A percentile compares a stretch with the other conserved stretches of the same genome.
These are phyloP conservation scores for Metarhizium humberi DNA, from an alignment of 2,329 filamentous ascomycete species.

Conservation along the genomic window DNA sequence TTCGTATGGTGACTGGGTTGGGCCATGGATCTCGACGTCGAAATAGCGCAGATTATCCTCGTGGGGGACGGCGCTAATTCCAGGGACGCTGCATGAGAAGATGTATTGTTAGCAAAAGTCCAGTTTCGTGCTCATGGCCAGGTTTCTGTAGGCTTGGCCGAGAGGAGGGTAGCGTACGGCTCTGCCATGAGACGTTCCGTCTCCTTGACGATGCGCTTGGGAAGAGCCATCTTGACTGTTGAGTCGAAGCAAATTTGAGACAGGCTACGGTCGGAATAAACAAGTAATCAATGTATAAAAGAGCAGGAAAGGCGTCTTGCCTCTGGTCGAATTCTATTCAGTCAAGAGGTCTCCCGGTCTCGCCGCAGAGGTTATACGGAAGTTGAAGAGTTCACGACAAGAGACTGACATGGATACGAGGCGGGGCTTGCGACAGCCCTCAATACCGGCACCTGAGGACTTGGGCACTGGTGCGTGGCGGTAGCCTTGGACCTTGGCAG, in stretches of 20 bases:
- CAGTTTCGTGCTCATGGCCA: background rate
- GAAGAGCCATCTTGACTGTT: constrained; percentile 55
- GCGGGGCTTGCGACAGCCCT: constrained; percentile 10
- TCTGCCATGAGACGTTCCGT: constrained; percentile 95
- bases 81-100: constrained; percentile 61
- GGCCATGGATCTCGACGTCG: constrained; percentile 92
- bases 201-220: constrained; percentile 97
- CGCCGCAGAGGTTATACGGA: background rate
- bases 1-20: constrained; percentile 88
- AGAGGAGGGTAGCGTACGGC: constrained; percentile 53
- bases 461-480: background rate
- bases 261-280: background rate
- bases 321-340: background rate
- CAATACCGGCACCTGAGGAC: background rate
- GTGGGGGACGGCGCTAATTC: constrained; percentile 91
- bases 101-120: background rate
- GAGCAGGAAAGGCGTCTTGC: background rate
- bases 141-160: constrained; percentile 4
- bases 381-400: background rate
- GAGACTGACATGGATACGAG: constrained; percentile 1
- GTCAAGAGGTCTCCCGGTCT: background rate
- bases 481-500: background rate
- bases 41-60: constrained; percentile 98
- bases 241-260: background rate
- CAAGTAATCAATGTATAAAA: background rate